Base-by-base conservation (phyloP, 2,329 filamentous ascomycete genomes). In the Botryotinia globosa region DNA sequence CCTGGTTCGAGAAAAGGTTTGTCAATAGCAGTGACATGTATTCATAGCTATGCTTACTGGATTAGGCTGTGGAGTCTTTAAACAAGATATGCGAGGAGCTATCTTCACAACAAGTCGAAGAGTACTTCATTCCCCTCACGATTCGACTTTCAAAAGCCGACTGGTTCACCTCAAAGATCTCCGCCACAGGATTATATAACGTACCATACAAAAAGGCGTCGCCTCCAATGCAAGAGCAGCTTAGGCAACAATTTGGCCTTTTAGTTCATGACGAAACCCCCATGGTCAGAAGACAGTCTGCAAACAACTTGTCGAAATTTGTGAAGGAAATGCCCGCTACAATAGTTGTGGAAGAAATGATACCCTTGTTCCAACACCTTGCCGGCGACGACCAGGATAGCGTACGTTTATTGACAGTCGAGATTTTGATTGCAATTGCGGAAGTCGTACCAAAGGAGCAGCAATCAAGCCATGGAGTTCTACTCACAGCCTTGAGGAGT, bases 131-230 rank as follows among this genome's bases (percentile, higher is more conserved):
- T 78, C 96, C 96, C 75, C 91, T 99, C 81, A 94, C 94, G 74
- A 89, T 97, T 81, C 94, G 96, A 81, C 92, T 99, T 75, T 97
- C 96, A 77, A 99, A 98, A 88, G 96, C 96, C 84, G 96, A 99
- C 85, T 99, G 96, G 96, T 99, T 99, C 84, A 99, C 96, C 73
- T 98, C 96, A 77, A 99, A 98, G 85, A 96, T 99, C 77, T 99
- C 96, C 45, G 96, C 95, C 75, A 97, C 95, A 77, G 96, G 96
- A 75, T 91, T 99, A 75, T 99, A 95, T 86, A 96, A 93, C 82
- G 89, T 91, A 66, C 95, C 96, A 76, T 99, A 99, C 86, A 92
- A 91, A 80, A 97, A 97, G 86, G 94, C 96, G 74, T 92, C 94
- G 72, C 88, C 91, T 69, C 87, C 90, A n/a, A 90, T 94, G 77